Base-by-base conservation (phyloP, 2,329 filamentous ascomycete species). In the Venturia asperata region DNA sequence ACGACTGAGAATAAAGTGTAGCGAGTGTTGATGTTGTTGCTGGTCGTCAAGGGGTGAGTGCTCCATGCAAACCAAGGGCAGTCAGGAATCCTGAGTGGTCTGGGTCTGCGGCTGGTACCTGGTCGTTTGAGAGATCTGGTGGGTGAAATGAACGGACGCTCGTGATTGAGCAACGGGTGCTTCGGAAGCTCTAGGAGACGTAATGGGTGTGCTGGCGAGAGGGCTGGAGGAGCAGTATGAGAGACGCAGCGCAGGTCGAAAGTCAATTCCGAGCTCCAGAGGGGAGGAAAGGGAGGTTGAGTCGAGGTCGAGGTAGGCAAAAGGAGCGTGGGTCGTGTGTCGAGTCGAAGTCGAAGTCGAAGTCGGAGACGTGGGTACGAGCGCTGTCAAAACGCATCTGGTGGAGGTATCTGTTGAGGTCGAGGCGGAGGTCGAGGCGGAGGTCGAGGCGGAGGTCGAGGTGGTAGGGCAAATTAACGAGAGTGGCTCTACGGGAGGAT, bases 331-430 rank as follows among this genome's bases (percentile, higher is more conserved):
- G 9, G 45, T 21, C 9, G 24, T 10, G 49, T 55, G 9, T 55
- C 49, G 3, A 10, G 47, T 17, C 30, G 15, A n/a, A 58, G 52
- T 4, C n/a, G n/a, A n/a, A n/a, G n/a, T n/a, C n/a, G n/a, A n/a
- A n/a, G n/a, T n/a, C n/a, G n/a, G n/a, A n/a, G n/a, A n/a, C n/a
- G n/a, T n/a, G n/a, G n/a, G n/a, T n/a, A 13, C 17, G 30, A 37
- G 52, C 52, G 52, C 21, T 58, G 27, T 58, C 52, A 58, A 58
- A 58, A 58, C 52, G 52, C 52, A 27, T 58, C 47, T 27, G 47
- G 21, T 1, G 52, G n/a, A 37, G 30, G 30, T 58, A 27, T 27
- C n/a, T 9, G n/a, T 47, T 19, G 3, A 47, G 21, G 45, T 21
- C 45, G 45, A n/a, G n/a, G n/a, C n/a, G n/a, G n/a, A 42, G 41